These are phyloP conservation scores for Gossypium longicalyx DNA, from an alignment of 345 rosid genomes.

Conservation along the genomic window DNA sequence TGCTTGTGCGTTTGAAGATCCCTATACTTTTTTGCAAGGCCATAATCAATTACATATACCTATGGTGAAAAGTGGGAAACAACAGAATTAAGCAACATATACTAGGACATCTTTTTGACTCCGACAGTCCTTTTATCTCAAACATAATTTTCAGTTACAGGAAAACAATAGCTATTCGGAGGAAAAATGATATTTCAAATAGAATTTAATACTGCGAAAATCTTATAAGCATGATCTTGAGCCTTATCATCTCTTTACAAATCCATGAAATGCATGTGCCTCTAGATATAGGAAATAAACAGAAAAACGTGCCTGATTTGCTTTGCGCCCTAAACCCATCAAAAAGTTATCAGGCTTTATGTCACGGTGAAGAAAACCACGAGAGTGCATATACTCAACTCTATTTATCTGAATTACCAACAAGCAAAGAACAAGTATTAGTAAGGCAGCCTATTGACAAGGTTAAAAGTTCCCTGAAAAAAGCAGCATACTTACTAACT, in stretches of 20 bases:
- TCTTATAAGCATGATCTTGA: not conserved
- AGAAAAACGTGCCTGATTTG: constrained; percentile 59
- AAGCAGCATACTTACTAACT: constrained; percentile 44
- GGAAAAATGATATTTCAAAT: not conserved
- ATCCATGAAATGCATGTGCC: not conserved
- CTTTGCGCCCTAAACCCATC: constrained; percentile 94
- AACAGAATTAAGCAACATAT: not conserved
- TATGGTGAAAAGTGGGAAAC: constrained; percentile 16
- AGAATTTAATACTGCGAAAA: not conserved
- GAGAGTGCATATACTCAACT: constrained; percentile 82
- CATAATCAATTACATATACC: constrained; percentile 81
- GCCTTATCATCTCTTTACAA: not conserved
- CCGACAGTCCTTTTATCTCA: not conserved
- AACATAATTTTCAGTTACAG: not conserved
- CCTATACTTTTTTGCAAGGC: constrained; percentile 87
- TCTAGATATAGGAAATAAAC: not conserved
- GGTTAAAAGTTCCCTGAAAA: not conserved
- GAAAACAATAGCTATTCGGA: not conserved
- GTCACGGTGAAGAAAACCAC: constrained; percentile 92
- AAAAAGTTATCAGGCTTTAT: constrained; percentile 89
- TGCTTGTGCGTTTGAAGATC: constrained; percentile 89
- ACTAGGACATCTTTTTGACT: not conserved
- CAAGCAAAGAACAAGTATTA: not conserved
- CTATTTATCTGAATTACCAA: constrained; percentile 55
- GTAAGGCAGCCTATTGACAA: constrained; percentile 1